A percentile compares a stretch with the other conserved stretches of the same genome.
These are phyloP conservation scores for Eucalyptus viminalis DNA, from an alignment of 345 rosid genomes.

Conservation along the genomic window DNA sequence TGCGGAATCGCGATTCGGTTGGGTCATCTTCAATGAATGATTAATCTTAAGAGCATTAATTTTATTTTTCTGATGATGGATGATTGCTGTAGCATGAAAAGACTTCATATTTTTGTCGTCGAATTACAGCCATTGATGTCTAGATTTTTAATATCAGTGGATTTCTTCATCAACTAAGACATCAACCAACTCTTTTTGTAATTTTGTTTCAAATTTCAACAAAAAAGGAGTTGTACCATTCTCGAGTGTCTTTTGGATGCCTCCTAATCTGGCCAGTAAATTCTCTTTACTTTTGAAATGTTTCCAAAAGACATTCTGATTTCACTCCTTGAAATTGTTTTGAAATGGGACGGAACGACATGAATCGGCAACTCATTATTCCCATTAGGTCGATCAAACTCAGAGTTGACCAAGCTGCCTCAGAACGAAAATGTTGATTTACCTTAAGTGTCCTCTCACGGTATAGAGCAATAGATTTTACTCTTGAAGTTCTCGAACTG, in stretches of 20 bases:
- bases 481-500: no score
- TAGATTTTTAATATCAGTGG: not conserved
- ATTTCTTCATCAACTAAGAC: not conserved
- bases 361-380: not conserved
- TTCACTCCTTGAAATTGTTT: not conserved
- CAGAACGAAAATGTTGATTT: not conserved
- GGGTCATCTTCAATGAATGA: not conserved
- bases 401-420: not conserved
- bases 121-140: not conserved
- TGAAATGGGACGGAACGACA: not conserved
- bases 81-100: not conserved
- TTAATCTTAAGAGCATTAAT: not conserved
- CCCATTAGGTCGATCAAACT: not conserved
- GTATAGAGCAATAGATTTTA: not conserved
- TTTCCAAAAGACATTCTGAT: not conserved
- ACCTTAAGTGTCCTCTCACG: not conserved
- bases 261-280: not conserved
- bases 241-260: not conserved
- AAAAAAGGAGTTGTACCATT: not conserved
- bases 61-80: no score
- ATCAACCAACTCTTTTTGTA: not conserved
- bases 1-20: not conserved
- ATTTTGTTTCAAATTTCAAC: not conserved
- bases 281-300: no score
- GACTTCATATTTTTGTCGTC: not conserved